Base-by-base conservation (phyloP, 1,284 basidiomycete genomes). In the Heliocybe sulcata region DNA sequence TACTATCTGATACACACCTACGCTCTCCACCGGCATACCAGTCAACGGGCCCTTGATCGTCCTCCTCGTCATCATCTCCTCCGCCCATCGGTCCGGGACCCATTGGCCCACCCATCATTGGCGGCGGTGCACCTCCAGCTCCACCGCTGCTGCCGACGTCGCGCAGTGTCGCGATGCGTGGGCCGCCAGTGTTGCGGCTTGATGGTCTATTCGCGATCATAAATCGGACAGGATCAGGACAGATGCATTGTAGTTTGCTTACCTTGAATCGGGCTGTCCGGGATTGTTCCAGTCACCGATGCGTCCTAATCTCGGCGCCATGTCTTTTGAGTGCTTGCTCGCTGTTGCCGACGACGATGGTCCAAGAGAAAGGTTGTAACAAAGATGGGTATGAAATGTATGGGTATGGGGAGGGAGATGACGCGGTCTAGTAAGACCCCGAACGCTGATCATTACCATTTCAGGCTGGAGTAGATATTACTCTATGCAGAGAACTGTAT, bases 11-110 rank as follows among this genome's bases (percentile, higher is more conserved):
- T 19, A 27, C 14, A 52, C 52, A 90, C 91, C 90, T 93, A 62
- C 88, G 75, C 67, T 94, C 92, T 0, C 94, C 93, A 31, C 93
- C 94, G 2, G 93, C 85, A 67, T 90, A 93, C 79, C 82, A 91
- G 61, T 76, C 85, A 60, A 59, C 57, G n/a, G 63, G 67, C 3
- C 60, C 63, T 16, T 71, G 71, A 3, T 76, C 72, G 1, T 76
- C 79, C 22, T 81, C 79, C 45, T 84, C 80, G 2, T 77, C 77
- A 52, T 76, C 69, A 8, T 49, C 47, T 4, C 45, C 45, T 10
- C 27, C 38, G 12, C 38, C 49, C 50, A 58, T 35, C 54, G 38
- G 47, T 60, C 31, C 35, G 61, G 47, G 57, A 33, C 57, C 61
- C 55, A 58, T 57, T 53, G 8, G 55, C 35, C 52, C 55, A 29